Conservation (phyloP, 257 asterid species). For the Fraxinus anomala region DNA sequence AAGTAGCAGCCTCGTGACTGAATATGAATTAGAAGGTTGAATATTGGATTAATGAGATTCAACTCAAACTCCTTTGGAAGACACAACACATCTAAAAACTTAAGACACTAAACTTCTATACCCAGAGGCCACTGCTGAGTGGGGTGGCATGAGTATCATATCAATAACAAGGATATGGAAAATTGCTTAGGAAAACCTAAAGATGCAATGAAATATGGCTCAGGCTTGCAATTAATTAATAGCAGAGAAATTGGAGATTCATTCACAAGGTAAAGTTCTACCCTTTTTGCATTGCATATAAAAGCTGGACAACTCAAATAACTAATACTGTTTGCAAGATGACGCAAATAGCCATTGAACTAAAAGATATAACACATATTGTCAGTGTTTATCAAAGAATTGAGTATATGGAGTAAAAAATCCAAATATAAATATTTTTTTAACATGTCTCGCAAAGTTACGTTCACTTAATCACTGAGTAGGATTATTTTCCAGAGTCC, state of each 20-base stretch:
- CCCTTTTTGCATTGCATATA: not conserved
- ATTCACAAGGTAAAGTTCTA: not conserved
- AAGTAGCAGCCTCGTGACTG: not conserved
- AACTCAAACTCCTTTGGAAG: not conserved
- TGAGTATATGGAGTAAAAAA: not conserved
- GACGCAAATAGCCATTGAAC: not conserved
- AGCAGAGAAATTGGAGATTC: not conserved
- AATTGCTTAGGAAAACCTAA: not conserved
- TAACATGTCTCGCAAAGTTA: not conserved
- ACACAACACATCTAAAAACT: not conserved
- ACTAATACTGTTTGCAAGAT: not conserved
- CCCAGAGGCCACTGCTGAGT: slow-evolving; percentile 3
- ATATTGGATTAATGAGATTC: slow-evolving; percentile 4
- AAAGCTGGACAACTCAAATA: not conserved
- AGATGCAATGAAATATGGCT: not conserved
- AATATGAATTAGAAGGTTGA: not conserved
- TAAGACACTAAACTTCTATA: not conserved
- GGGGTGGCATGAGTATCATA: not conserved
- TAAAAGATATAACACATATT: not conserved
- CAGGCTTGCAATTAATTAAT: not conserved
- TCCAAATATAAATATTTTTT: not conserved
- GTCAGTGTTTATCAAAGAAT: not conserved
- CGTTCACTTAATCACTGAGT: not conserved
- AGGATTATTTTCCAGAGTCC: not conserved
- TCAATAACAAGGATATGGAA: not conserved